Percentiles rank a stretch among this genome's conserved stretches.
These are phyloP conservation scores for Tulasnella calospora DNA, from an alignment of 768 basidiomycete genomes.

Conservation along the genomic window DNA sequence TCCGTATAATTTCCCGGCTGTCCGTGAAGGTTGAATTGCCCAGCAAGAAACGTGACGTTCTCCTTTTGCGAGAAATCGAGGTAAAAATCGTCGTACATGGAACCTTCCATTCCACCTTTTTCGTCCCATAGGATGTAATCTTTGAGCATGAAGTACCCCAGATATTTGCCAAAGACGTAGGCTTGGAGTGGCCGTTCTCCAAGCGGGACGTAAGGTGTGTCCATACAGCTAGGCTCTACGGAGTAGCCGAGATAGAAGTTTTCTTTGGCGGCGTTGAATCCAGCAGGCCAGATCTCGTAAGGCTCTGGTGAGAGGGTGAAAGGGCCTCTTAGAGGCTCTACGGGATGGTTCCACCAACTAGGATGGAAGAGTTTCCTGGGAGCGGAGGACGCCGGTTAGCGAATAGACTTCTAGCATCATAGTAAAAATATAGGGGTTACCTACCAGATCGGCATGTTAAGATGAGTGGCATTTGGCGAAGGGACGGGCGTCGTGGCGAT, in stretches of 20 bases:
- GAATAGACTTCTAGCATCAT: neutral
- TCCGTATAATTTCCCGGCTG: neutral
- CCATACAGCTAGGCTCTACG: conserved; percentile 8
- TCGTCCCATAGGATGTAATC: neutral
- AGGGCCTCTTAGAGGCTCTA: neutral
- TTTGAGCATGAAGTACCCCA: conserved; percentile 3
- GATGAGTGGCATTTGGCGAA: neutral
- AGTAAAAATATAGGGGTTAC: neutral
- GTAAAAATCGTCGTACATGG: neutral
- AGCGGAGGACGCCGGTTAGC: neutral
- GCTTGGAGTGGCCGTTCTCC: conserved; percentile 7
- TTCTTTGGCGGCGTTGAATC: neutral
- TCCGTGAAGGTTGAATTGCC: neutral
- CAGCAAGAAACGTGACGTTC: neutral
- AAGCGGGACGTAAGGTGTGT: neutral
- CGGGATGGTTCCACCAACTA: neutral
- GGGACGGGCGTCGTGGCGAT: neutral
- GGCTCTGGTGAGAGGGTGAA: conserved; percentile 21
- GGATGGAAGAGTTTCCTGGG: conserved; percentile 21
- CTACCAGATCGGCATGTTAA: conserved; percentile 14
- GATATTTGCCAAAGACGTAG: conserved; percentile 19
- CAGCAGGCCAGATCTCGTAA: neutral
- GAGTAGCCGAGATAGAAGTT: conserved; percentile 24
- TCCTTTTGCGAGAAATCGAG: neutral
- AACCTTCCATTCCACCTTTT: neutral